These are phyloP conservation scores for Microsporum canis DNA, from an alignment of 2,329 filamentous ascomycete genomes.

Conservation along the genomic window DNA sequence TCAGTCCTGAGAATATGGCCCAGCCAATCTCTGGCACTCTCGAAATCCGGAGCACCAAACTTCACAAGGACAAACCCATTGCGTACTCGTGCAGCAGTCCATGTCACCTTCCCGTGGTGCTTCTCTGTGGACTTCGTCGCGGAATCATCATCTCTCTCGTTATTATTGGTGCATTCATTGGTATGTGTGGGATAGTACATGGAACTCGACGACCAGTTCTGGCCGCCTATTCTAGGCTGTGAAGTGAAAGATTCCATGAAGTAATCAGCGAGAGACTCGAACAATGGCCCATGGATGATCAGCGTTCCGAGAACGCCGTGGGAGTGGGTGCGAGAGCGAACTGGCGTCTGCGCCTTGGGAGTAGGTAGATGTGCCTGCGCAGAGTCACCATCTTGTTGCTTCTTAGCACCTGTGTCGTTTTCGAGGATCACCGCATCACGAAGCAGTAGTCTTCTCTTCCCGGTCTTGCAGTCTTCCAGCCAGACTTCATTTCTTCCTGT, in stretches of 20 bases:
- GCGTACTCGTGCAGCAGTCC: constrained; percentile 70
- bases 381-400: constrained; percentile 20
- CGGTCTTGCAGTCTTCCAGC: constrained; percentile 27
- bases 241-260: constrained; percentile 68
- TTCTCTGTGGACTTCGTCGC: constrained; percentile 29
- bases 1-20: constrained; percentile 62
- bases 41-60: constrained; percentile 71
- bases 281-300: constrained; percentile 63
- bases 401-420: constrained; percentile 35
- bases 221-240: constrained; percentile 68
- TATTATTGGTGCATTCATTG: not conserved
- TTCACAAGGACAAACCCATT: constrained; percentile 77
- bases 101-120: constrained; percentile 49
- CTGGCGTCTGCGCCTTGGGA: constrained; percentile 11
- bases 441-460: constrained; percentile 55
- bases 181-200: constrained; percentile 4
- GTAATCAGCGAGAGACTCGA: constrained; percentile 56
- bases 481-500: constrained; percentile 74
- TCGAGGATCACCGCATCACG: constrained; percentile 73
- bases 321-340: constrained; percentile 55
- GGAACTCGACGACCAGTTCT: constrained; percentile 50
- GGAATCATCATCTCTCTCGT: not conserved
- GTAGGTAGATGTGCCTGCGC: not conserved
- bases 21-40: constrained; percentile 72
- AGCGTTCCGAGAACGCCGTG: constrained; percentile 74